Conservation (phyloP, 2,329 filamentous ascomycete species). For the Colletotrichum camelliae region DNA sequence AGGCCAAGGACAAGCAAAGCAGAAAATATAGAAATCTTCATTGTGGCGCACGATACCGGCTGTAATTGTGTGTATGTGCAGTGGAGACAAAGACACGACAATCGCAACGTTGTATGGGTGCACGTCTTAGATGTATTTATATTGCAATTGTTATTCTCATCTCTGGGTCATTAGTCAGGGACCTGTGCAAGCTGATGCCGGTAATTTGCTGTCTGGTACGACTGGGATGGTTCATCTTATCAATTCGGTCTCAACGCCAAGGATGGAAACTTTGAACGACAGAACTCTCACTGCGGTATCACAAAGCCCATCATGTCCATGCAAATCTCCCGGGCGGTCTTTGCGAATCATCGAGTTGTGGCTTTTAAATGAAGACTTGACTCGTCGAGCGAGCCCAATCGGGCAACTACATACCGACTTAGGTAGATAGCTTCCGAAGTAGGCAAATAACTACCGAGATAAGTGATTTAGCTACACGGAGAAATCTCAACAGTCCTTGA, state of each 20-base stretch:
- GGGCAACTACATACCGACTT: not conserved
- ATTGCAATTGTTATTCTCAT: not conserved
- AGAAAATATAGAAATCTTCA: not conserved
- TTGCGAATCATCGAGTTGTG: not conserved
- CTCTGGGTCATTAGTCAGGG: not conserved
- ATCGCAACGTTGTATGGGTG: not conserved
- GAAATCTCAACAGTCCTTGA: not conserved
- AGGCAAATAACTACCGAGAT: not conserved
- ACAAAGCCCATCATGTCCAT: not conserved
- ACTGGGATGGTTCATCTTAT: not conserved
- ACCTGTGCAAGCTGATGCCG: not conserved
- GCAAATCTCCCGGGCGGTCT: rapidly evolving
- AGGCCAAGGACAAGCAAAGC: not conserved
- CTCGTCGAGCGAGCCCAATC: not conserved
- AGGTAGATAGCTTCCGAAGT: not conserved
- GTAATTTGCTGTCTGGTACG: not conserved
- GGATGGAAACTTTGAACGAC: not conserved
- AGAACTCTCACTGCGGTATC: not conserved
- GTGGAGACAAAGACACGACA: not conserved
- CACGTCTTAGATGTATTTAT: not conserved
- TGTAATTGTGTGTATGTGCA: not conserved
- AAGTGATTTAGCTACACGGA: not conserved
- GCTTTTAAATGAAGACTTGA: not conserved
- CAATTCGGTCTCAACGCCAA: not conserved
- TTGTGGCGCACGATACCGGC: not conserved